Conservation (phyloP, 441 rosid genomes). For the Erodium trifolium region DNA sequence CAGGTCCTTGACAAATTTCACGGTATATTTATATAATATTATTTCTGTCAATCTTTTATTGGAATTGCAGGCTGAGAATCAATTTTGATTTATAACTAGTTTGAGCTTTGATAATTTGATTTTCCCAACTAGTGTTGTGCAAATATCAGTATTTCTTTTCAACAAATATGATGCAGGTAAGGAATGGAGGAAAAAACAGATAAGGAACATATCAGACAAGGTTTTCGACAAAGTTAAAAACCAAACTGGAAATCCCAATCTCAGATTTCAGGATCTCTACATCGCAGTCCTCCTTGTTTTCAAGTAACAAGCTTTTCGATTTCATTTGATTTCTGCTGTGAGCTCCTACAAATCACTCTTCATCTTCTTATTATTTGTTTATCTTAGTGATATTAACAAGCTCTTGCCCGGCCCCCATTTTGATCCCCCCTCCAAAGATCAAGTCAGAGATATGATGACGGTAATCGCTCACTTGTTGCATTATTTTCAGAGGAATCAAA, state of each 20-base stretch:
- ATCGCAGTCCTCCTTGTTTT: conserved; percentile 74
- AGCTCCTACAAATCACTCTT: no score
- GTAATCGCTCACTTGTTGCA: conserved; percentile 21
- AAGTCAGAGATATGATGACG: conserved; percentile 49
- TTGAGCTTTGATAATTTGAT: no score
- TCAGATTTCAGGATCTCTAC: conserved; percentile 72
- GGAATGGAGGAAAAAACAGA: conserved; percentile 69
- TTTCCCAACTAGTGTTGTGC: no score
- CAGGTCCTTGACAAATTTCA: not conserved
- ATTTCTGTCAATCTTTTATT: no score
- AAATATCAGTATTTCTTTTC: no score
- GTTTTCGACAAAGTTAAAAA: conserved; percentile 45
- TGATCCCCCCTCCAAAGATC: conserved; percentile 80
- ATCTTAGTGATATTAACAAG: conserved; percentile 71
- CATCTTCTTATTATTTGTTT: not conserved
- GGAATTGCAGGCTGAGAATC: no score
- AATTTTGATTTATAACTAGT: no score
- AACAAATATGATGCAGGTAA: conserved; percentile 50
- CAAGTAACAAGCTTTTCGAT: conserved; percentile 38
- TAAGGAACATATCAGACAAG: conserved; percentile 52
- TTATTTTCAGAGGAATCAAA: no score
- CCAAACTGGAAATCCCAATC: conserved; percentile 43
- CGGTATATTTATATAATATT: not conserved
- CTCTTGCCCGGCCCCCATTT: conserved; percentile 89
- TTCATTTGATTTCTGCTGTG: no score